phyloP scores from a whole-genome alignment of 176 grass and related monocot species.

The Bonia amplexicaulis region DNA sequence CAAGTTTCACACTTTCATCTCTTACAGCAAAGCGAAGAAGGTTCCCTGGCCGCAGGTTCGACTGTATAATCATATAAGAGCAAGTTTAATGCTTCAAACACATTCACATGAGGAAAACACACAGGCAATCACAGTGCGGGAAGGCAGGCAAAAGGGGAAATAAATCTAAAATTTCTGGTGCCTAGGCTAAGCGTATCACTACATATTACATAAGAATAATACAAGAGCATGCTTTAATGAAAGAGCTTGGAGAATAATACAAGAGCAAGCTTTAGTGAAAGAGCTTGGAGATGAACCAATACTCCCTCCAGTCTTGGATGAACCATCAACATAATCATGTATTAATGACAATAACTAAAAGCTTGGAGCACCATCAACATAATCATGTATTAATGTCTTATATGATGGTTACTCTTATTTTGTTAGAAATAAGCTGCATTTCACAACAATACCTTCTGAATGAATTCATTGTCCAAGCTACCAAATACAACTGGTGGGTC shows the following conservation, averaged over 20 bases:
- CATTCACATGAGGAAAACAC: not conserved
- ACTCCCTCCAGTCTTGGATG: not conserved
- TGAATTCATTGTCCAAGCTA: slow-evolving; percentile 57
- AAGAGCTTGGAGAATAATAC: not conserved
- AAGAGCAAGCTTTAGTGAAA: not conserved
- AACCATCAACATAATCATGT: slow-evolving; percentile 8
- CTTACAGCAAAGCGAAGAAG: slow-evolving; percentile 65
- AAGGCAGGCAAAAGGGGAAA: not conserved
- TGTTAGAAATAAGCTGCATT: slow-evolving; percentile 19
- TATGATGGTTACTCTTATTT: not conserved
- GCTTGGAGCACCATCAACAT: not conserved
- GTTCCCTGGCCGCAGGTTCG: slow-evolving; percentile 57
- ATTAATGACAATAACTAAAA: not conserved
- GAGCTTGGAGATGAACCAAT: not conserved
- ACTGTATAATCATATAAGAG: slow-evolving; percentile 42
- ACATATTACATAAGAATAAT: not conserved
- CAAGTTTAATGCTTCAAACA: not conserved
- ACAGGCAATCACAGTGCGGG: not conserved
- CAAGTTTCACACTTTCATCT: slow-evolving; percentile 84
- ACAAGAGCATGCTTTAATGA: not conserved
- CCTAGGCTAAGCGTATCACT: not conserved
- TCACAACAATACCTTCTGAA: slow-evolving; percentile 64
- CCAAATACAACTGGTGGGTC: slow-evolving; percentile 79
- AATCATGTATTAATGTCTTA: not conserved
- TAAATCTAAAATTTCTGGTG: no score